Evolutionary conservation across 148 eudicot species (phyloP).

Genomic region (Heliosperma pusillum): DNA sequence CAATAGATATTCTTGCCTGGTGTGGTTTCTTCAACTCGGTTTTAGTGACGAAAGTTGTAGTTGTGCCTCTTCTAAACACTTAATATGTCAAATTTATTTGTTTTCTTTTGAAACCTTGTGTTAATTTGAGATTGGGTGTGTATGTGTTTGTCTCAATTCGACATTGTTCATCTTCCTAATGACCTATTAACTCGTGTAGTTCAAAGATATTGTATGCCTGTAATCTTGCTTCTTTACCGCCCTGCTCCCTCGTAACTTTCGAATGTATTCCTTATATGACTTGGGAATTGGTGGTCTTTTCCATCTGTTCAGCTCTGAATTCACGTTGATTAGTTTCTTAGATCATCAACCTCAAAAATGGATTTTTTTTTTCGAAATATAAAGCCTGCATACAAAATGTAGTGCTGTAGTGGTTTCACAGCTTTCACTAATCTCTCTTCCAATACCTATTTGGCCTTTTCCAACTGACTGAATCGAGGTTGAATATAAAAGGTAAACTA

Average conservation of each 20-base stretch:
- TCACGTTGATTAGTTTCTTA: too few relatives aligned
- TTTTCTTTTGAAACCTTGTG: background rate
- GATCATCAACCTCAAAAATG: too few relatives aligned
- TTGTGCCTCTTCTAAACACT: background rate
- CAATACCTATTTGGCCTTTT: too few relatives aligned
- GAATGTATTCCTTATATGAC: too few relatives aligned
- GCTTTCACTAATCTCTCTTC: too few relatives aligned
- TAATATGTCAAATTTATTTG: background rate
- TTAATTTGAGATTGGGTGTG: conserved; percentile 13
- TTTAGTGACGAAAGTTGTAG: conserved; percentile 10
- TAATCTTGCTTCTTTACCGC: background rate
- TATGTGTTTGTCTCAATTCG: conserved; percentile 9
- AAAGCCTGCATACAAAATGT: too few relatives aligned
- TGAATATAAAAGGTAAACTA: too few relatives aligned
- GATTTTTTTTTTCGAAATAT: too few relatives aligned
- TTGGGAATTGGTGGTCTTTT: background rate
- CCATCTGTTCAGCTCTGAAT: too few relatives aligned
- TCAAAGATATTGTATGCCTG: background rate
- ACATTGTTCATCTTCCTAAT: conserved; percentile 5
- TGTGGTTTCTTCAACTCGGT: conserved; percentile 13
- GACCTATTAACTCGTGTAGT: conserved; percentile 5
- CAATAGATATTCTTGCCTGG: conserved; percentile 1
- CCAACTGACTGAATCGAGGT: too few relatives aligned
- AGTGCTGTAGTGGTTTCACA: too few relatives aligned
- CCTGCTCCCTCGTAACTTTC: too few relatives aligned